Evolutionary conservation across 2,329 filamentous ascomycete genomes (phyloP).

Genomic region (Phaeophleospora eucalypticola): DNA sequence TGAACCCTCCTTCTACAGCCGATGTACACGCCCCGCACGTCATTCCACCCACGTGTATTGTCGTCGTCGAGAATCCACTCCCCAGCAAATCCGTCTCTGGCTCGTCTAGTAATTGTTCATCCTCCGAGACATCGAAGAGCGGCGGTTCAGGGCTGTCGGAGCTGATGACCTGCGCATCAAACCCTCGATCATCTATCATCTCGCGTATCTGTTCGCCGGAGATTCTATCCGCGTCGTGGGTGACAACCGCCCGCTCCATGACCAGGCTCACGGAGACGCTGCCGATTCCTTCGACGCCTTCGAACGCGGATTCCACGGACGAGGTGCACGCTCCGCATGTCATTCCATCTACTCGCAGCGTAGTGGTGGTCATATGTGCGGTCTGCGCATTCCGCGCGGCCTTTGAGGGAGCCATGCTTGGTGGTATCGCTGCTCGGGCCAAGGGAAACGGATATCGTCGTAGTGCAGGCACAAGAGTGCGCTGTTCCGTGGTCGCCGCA

Average conservation of each 20-base stretch:
- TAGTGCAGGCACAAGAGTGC: not conserved
- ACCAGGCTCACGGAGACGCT: slow-evolving; percentile 89
- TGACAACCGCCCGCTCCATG: slow-evolving; percentile 89
- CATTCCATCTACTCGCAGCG: slow-evolving; percentile 81
- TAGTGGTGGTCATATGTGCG: slow-evolving; percentile 76
- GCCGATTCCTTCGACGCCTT: slow-evolving; percentile 72
- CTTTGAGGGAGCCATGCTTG: slow-evolving; percentile 20
- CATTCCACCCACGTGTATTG: slow-evolving; percentile 82
- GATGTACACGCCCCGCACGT: slow-evolving; percentile 91
- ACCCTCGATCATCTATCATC: slow-evolving; percentile 86
- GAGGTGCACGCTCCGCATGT: slow-evolving; percentile 90
- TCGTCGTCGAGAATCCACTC: slow-evolving; percentile 80
- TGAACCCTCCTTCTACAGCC: slow-evolving; percentile 89
- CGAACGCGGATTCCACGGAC: slow-evolving; percentile 84
- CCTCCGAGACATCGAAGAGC: slow-evolving; percentile 22
- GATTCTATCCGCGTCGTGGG: slow-evolving; percentile 76
- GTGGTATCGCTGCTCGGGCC: not conserved
- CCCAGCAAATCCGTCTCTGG: slow-evolving; percentile 20
- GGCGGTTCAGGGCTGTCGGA: slow-evolving; percentile 27
- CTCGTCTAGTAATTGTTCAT: slow-evolving; percentile 15
- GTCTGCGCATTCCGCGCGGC: slow-evolving; percentile 10
- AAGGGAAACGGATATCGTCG: not conserved
- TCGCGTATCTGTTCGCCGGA: slow-evolving; percentile 72
- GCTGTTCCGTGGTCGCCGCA: no score
- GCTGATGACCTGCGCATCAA: slow-evolving; percentile 64